A percentile compares a stretch with the other conserved stretches of the same genome.
Evolutionary conservation across 1,284 basidiomycete genomes (phyloP).

Genomic region (Hemileia vastatrix): DNA sequence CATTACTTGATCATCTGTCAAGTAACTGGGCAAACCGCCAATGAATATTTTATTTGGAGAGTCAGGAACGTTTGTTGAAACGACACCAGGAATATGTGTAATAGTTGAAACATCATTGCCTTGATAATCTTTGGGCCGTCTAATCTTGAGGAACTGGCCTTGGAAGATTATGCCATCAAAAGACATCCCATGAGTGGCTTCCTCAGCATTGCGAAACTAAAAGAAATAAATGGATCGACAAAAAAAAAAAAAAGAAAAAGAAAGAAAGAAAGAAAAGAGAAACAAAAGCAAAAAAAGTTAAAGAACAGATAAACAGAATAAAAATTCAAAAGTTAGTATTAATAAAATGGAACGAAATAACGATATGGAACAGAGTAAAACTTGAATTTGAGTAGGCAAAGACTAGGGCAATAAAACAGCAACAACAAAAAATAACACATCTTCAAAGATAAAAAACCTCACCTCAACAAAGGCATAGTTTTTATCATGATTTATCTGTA

Average conservation of each 20-base stretch:
- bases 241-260: slow-evolving; percentile 1
- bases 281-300: too few species aligned
- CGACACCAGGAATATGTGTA: slow-evolving; percentile 69
- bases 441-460: too few species aligned
- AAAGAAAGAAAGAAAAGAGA: background rate
- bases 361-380: too few species aligned
- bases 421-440: too few species aligned
- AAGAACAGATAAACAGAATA: background rate
- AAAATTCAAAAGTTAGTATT: background rate
- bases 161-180: slow-evolving; percentile 95
- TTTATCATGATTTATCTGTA: slow-evolving; percentile 95
- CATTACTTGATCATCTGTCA: slow-evolving; percentile 95
- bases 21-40: slow-evolving; percentile 85
- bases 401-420: too few species aligned
- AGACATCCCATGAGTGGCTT: slow-evolving; percentile 89
- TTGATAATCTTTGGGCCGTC: slow-evolving; percentile 91
- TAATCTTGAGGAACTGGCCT: slow-evolving; percentile 82
- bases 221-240: slow-evolving; percentile 20
- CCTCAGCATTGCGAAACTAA: slow-evolving; percentile 91
- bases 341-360: too few species aligned
- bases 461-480: slow-evolving; percentile 96
- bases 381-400: too few species aligned
- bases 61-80: slow-evolving; percentile 93
- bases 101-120: slow-evolving; percentile 48
- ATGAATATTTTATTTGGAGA: slow-evolving; percentile 97